phyloP scores from a whole-genome alignment of 768 basidiomycete species.

The Russula earlei region DNA sequence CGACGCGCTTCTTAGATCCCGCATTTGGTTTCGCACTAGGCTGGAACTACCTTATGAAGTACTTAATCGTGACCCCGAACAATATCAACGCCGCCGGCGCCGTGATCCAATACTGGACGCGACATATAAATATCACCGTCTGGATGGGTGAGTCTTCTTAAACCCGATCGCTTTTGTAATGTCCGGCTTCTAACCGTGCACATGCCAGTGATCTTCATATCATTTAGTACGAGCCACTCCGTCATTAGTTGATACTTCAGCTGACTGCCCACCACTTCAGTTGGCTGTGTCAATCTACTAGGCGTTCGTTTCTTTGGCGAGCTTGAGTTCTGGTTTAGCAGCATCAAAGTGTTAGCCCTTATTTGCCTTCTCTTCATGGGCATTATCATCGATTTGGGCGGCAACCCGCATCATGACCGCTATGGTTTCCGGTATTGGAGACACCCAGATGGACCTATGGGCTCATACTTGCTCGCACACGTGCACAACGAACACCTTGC shows the following conservation, averaged over 20 bases:
- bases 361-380: conserved; percentile 41
- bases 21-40: conserved; percentile 60
- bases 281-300: conserved; percentile 47
- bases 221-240: no score
- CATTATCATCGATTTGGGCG: conserved; percentile 35
- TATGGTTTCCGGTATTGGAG: conserved; percentile 34
- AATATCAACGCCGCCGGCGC: conserved; percentile 55
- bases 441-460: conserved; percentile 49
- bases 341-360: conserved; percentile 49
- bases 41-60: conserved; percentile 24
- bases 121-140: conserved; percentile 33
- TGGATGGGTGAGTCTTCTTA: conserved; percentile 44
- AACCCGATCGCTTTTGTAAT: not conserved
- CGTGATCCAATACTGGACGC: conserved; percentile 31
- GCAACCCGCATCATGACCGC: conserved; percentile 29
- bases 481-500: conserved; percentile 32
- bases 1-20: conserved; percentile 57
- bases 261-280: conserved; percentile 23
- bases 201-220: no score
- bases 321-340: conserved; percentile 66
- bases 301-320: conserved; percentile 63
- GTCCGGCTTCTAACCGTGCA: no score
- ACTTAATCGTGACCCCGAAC: conserved; percentile 53
- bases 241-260: not conserved
- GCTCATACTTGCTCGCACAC: conserved; percentile 35